Evolutionary conservation across 768 basidiomycete species (phyloP).

Genomic region (Tricholoma terreum): DNA sequence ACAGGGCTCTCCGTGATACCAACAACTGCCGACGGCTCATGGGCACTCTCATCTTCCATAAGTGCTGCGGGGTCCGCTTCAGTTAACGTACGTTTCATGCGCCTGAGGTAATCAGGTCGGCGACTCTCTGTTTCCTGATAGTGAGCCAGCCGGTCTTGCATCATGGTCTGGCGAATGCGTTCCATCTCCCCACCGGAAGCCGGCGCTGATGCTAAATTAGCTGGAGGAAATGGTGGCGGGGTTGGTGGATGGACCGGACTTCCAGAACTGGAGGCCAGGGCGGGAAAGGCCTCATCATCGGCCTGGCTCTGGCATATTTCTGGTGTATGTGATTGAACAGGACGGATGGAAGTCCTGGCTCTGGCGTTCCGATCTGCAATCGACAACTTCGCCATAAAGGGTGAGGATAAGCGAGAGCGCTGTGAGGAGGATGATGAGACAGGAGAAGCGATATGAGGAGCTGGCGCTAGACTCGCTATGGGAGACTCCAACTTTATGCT

Average conservation of each 20-base stretch:
- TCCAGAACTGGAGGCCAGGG: conserved; percentile 2
- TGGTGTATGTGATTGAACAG: conserved; percentile 13
- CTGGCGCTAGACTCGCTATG: conserved; percentile 17
- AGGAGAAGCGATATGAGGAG: conserved; percentile 28
- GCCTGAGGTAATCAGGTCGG: conserved; percentile 70
- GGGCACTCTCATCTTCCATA: conserved; percentile 32
- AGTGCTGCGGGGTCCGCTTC: conserved; percentile 38
- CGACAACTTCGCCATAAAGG: conserved; percentile 41
- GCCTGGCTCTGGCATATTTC: conserved; percentile 15
- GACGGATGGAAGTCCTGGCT: conserved; percentile 9
- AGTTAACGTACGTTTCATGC: conserved; percentile 47
- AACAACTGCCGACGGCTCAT: conserved; percentile 33
- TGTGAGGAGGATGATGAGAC: conserved; percentile 25
- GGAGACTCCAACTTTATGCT: conserved; percentile 21
- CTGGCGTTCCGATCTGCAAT: conserved; percentile 24
- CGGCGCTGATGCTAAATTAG: conserved; percentile 20
- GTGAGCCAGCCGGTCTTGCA: conserved; percentile 47
- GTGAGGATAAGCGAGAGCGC: conserved; percentile 41
- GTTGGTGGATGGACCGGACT: conserved; percentile 3
- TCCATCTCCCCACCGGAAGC: conserved; percentile 54
- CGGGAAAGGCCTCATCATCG: conserved; percentile 26
- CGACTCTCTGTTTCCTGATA: conserved; percentile 56
- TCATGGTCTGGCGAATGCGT: conserved; percentile 52
- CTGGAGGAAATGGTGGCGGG: conserved; percentile 23
- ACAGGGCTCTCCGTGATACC: conserved; percentile 69